Conservation (phyloP, 305 asterid species). For the Solanum hybrid region DNA sequence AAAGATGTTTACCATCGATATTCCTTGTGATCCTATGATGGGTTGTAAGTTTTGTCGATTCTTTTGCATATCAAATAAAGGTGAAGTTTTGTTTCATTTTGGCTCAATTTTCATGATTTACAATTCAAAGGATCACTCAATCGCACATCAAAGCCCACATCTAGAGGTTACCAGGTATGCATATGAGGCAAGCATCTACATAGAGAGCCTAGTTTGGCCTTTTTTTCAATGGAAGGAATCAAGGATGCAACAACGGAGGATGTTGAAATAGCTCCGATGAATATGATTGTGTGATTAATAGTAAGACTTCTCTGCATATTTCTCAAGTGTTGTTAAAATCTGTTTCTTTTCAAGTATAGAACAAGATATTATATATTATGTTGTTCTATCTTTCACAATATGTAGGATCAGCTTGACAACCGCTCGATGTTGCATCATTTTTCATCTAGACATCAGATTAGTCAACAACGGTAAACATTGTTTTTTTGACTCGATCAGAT, state of each 20-base stretch:
- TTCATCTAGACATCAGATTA: not conserved
- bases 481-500: too few relatives aligned
- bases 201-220: slow-evolving; percentile 32
- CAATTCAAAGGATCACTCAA: slow-evolving; percentile 22
- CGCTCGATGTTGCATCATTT: not conserved
- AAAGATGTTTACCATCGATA: not conserved
- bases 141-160: not conserved
- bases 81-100: slow-evolving; percentile 17
- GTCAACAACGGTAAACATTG: not conserved
- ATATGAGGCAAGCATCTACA: slow-evolving; percentile 22
- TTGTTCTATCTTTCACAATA: not conserved
- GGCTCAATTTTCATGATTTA: slow-evolving; percentile 22
- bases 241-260: not conserved
- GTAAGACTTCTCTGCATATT: not conserved
- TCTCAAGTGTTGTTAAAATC: not conserved
- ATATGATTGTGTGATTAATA: not conserved
- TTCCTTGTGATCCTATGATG: not conserved
- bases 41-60: not conserved
- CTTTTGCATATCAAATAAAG: not conserved
- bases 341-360: not conserved
- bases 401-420: not conserved
- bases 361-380: not conserved
- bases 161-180: not conserved
- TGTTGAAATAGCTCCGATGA: not conserved
- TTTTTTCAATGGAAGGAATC: not conserved